These are phyloP conservation scores for Penicillium taxi DNA, from an alignment of 495 filamentous ascomycete genomes.

Conservation along the genomic window DNA sequence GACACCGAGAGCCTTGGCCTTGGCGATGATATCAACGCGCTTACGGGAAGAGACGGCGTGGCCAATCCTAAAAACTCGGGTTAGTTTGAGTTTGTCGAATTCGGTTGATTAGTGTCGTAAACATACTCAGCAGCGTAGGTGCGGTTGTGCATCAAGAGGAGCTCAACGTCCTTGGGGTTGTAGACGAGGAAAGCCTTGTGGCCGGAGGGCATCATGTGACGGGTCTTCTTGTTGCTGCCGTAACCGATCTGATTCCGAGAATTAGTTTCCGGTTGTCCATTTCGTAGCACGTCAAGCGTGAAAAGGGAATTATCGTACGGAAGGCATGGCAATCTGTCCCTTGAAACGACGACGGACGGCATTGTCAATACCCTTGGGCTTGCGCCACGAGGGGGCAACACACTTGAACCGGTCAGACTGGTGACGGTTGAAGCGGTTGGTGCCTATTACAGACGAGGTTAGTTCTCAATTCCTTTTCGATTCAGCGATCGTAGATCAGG, in stretches of 20 bases:
- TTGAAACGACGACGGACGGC: constrained; percentile 85
- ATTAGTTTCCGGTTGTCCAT: not conserved
- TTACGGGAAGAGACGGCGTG: constrained; percentile 97
- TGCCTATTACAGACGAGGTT: constrained; percentile 48
- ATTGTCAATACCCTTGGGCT: constrained; percentile 99
- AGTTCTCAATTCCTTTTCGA: constrained; percentile 22
- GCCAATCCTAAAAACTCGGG: constrained; percentile 61
- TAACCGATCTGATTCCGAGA: constrained; percentile 70
- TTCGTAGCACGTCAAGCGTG: too few relatives aligned
- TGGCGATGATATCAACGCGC: constrained; percentile 90
- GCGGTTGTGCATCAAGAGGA: constrained; percentile 99
- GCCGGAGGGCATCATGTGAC: constrained; percentile 96
- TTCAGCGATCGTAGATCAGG: constrained; percentile 7
- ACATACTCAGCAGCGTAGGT: constrained; percentile 97
- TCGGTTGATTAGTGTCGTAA: not conserved
- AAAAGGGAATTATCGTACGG: constrained; percentile 54
- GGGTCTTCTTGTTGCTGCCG: constrained; percentile 97
- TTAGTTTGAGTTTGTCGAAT: constrained; percentile 6
- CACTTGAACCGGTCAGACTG: constrained; percentile 95
- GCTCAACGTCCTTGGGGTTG: constrained; percentile 90
- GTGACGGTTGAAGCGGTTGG: constrained; percentile 86
- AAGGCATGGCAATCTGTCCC: constrained; percentile 92
- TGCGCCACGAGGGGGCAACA: constrained; percentile 82
- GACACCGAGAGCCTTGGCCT: constrained; percentile 92
- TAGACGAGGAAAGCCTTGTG: constrained; percentile 99